Evolutionary conservation across 1,139 yeast genomes (phyloP), one percentile per base, ranked within the genome.

Genomic region (Pichia sp.): DNA sequence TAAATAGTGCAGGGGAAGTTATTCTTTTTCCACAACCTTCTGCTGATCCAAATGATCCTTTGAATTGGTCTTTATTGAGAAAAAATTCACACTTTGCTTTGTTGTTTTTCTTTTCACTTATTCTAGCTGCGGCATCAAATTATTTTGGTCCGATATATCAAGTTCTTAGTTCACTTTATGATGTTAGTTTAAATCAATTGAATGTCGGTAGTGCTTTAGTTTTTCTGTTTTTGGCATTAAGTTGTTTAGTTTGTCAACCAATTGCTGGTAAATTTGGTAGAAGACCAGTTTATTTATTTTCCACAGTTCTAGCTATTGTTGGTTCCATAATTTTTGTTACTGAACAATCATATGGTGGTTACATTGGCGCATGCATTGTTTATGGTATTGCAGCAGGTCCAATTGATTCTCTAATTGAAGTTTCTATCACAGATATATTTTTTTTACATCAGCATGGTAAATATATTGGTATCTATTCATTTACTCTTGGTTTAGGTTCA

Each of bases 321-420:
- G 66, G 67, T 9, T 66, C 66, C 46, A 57, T 67, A 8, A 52
- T 72, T 42, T 76, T 75, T 1, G 62, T 70, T 23, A 58, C 55
- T 38, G 65, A 73, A 1, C 60, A 54, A 1, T 57, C 52, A 25
- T 60, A 70, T 18, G 51, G 56, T 9, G 57, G 57, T 34, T 49
- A 70, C 35, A 68, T 66, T 51, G 72, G 64, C 0, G 60, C 61
- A 16, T 65, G 64, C 45, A 58, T 69, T n/a, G 55, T 74, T 36
- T 51, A 60, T 7, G 77, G 79, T 5, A 63, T 71, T 52, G 71
- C 74, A 3, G 76, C 73, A 27, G 76, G 77, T 39, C 79, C 79
- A 2, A 70, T 71, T 43, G 78, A 73, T 53, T 69, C 77, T 1
- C 62, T 74, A 52, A 74, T 73, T 25, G 76, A 73, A 53, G 72